phyloP scores from a whole-genome alignment of 169 alveolate genomes.

The Perkinsus olseni region DNA sequence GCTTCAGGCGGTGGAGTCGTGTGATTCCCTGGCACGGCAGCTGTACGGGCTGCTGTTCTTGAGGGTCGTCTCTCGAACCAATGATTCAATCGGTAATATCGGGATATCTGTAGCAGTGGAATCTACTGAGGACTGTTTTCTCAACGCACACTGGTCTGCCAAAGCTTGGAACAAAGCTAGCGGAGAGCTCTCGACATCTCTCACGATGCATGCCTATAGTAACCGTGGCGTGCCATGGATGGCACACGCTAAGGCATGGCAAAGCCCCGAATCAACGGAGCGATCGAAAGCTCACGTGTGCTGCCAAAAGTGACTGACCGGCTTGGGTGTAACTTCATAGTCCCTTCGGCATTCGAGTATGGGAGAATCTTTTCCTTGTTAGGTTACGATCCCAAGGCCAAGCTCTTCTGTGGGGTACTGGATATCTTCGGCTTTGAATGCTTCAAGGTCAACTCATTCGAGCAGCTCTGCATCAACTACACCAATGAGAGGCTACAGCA shows the following conservation, averaged over 20 bases:
- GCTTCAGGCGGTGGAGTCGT: conserved; percentile 36
- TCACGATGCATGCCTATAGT: too few species aligned
- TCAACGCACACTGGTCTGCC: too few species aligned
- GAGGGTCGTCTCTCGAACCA: conserved; percentile 85
- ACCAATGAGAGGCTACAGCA: conserved; percentile 92
- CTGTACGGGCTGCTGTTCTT: conserved; percentile 88
- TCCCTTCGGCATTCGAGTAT: too few species aligned
- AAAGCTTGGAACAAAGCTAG: too few species aligned
- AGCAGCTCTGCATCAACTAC: conserved; percentile 93
- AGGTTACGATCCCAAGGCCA: conserved; percentile 8
- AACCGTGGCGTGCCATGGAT: too few species aligned
- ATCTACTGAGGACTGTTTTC: too few species aligned
- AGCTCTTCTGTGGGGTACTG: conserved; percentile 71
- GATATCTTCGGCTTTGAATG: conserved; percentile 98
- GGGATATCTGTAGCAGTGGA: conserved; percentile 23
- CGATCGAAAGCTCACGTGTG: too few species aligned
- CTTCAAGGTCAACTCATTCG: conserved; percentile 79
- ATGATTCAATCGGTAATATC: conserved; percentile 69
- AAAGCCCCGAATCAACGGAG: too few species aligned
- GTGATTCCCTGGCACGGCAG: conserved; percentile 94
- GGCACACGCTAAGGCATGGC: too few species aligned
- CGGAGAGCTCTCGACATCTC: too few species aligned
- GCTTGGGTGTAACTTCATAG: too few species aligned
- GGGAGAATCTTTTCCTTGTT: not conserved
- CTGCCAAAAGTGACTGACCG: too few species aligned